Conservation (phyloP, 495 filamentous ascomycete genomes). For the Friedmanniomyces simplex region DNA sequence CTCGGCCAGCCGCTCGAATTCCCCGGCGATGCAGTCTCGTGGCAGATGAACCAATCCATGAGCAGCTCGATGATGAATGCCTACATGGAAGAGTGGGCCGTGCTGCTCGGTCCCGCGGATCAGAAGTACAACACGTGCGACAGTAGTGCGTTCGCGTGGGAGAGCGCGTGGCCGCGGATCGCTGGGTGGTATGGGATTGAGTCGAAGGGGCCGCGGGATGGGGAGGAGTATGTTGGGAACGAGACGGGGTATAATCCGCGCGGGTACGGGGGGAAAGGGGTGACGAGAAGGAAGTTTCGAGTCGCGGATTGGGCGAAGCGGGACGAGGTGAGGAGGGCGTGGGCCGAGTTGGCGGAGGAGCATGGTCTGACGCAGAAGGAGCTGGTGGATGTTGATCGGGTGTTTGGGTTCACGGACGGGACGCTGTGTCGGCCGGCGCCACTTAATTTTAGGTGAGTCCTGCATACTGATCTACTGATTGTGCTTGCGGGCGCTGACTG, state of each 20-base stretch:
- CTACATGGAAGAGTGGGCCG: conserved; percentile 44
- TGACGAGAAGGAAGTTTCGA: conserved; percentile 31
- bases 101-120: conserved; percentile 24
- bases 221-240: conserved; percentile 18
- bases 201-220: conserved; percentile 22
- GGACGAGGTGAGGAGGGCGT: conserved; percentile 37
- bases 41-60: conserved; percentile 34
- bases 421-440: conserved; percentile 16
- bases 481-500: not conserved
- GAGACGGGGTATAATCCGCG: conserved; percentile 14
- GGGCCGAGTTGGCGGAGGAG: conserved; percentile 28
- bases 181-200: conserved; percentile 37
- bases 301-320: conserved; percentile 38
- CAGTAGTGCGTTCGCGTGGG: conserved; percentile 38
- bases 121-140: conserved; percentile 36
- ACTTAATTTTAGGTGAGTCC: conserved; percentile 20
- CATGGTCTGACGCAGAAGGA: conserved; percentile 26
- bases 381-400: conserved; percentile 23
- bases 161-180: conserved; percentile 37
- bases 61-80: conserved; percentile 36
- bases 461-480: too few relatives aligned
- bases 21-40: conserved; percentile 35
- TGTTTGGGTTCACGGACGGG: conserved; percentile 31
- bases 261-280: conserved; percentile 19
- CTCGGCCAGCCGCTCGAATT: conserved; percentile 33